Evolutionary conservation across 805 yeast species (phyloP).

Genomic region (Candida pseudofarinosa): DNA sequence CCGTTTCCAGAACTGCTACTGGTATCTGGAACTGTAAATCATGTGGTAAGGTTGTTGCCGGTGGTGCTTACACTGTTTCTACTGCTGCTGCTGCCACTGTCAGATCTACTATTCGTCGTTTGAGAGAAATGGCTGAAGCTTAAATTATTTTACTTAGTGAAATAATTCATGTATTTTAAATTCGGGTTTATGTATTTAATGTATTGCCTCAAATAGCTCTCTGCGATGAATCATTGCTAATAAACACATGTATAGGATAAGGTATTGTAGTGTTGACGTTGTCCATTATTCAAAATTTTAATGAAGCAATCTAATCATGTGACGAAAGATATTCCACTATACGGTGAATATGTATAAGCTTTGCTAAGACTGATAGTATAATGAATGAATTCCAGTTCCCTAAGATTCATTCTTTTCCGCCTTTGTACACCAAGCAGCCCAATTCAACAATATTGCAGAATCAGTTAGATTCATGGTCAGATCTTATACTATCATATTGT

Average conservation of each 20-base stretch:
- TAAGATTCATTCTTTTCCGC: constrained; percentile 66
- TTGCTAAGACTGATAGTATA: no score
- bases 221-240: constrained; percentile 7
- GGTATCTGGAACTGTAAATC: constrained; percentile 99
- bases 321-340: no score
- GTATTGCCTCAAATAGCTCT: constrained; percentile 3
- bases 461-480: constrained; percentile 77
- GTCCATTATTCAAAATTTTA: no score
- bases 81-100: constrained; percentile 99
- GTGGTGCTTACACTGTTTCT: constrained; percentile 99
- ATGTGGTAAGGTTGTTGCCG: constrained; percentile 96
- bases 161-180: constrained; percentile 14
- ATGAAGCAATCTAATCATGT: no score
- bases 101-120: constrained; percentile 99
- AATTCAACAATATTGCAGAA: constrained; percentile 72
- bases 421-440: constrained; percentile 86
- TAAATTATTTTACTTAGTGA: constrained; percentile 41
- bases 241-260: constrained; percentile 4
- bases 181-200: constrained; percentile 11
- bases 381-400: constrained; percentile 23
- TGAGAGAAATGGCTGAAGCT: constrained; percentile 99
- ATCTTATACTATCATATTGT: constrained; percentile 60
- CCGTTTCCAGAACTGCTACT: constrained; percentile 95
- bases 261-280: no score
- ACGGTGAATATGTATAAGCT: no score